phyloP scores from a whole-genome alignment of 2,329 filamentous ascomycete species.

The Elsinoe perseae region DNA sequence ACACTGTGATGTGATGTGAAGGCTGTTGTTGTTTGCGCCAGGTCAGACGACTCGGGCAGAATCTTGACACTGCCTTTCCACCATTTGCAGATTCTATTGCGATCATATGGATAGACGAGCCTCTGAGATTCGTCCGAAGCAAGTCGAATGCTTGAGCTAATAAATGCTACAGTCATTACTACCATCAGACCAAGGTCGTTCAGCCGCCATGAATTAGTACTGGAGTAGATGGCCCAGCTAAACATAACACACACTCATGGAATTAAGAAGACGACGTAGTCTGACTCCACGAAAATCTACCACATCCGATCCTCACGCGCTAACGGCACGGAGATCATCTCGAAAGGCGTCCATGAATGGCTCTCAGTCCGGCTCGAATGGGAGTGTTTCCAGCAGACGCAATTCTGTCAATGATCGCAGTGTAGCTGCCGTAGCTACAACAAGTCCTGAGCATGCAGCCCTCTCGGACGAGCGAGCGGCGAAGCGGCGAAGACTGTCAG shows the following conservation, averaged over 20 bases:
- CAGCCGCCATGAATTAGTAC: background rate
- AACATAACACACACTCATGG: background rate
- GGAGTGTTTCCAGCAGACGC: conserved; percentile 13
- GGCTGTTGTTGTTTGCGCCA: too few species aligned
- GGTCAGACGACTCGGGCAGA: background rate
- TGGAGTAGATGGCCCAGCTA: background rate
- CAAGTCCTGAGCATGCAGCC: background rate
- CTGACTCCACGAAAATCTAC: conserved; percentile 7
- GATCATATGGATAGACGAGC: too few species aligned
- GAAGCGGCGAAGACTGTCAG: conserved; percentile 18
- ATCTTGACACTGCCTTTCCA: background rate
- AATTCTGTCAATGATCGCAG: conserved; percentile 8
- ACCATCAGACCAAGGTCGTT: background rate
- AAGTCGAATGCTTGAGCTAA: too few species aligned
- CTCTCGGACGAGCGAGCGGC: conserved; percentile 16
- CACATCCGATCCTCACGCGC: background rate
- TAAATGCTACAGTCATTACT: background rate
- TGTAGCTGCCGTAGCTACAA: background rate
- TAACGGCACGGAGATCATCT: conserved; percentile 12
- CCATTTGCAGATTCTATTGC: too few species aligned
- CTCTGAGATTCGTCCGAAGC: too few species aligned
- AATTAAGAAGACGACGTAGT: conserved; percentile 8
- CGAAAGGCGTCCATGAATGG: conserved; percentile 24
- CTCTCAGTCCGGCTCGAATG: conserved; percentile 11
- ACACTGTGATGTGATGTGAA: too few species aligned